A percentile compares a stretch with the other conserved stretches of the same genome.
These are phyloP conservation scores for Fraxinus xanthoxyloides DNA, from an alignment of 305 asterid genomes.

Conservation along the genomic window DNA sequence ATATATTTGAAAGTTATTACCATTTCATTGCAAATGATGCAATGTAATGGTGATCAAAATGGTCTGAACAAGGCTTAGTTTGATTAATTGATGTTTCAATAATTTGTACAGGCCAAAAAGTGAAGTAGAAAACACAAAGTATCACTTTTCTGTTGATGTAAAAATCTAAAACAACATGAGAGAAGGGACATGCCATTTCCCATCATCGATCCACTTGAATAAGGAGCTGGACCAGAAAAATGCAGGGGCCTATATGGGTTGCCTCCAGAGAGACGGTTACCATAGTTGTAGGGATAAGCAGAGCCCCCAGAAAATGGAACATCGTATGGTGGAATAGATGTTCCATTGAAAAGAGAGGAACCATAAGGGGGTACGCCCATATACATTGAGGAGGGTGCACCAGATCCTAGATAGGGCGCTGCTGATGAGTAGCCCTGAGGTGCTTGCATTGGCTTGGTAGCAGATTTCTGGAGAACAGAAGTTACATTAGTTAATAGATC, in stretches of 20 bases:
- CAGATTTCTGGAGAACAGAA: constrained; percentile 51
- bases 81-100: background rate
- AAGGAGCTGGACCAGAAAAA: constrained; percentile 68
- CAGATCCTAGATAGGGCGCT: constrained; percentile 68
- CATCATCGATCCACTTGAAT: constrained; percentile 66
- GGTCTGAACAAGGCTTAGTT: background rate
- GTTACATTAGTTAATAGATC: background rate
- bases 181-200: constrained; percentile 41
- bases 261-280: constrained; percentile 75
- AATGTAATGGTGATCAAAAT: background rate
- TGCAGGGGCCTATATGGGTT: constrained; percentile 78
- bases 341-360: constrained; percentile 65
- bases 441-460: constrained; percentile 65
- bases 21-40: background rate
- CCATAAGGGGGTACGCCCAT: constrained; percentile 83
- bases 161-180: background rate
- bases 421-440: constrained; percentile 70
- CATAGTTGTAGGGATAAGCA: constrained; percentile 75
- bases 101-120: background rate
- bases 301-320: constrained; percentile 83
- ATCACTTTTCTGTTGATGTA: background rate
- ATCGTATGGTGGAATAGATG: constrained; percentile 76
- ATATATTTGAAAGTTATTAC: background rate
- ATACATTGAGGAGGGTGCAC: constrained; percentile 78
- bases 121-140: background rate